Conservation (phyloP, 2,329 filamentous ascomycete genomes). For the Penicillium crustosum region DNA sequence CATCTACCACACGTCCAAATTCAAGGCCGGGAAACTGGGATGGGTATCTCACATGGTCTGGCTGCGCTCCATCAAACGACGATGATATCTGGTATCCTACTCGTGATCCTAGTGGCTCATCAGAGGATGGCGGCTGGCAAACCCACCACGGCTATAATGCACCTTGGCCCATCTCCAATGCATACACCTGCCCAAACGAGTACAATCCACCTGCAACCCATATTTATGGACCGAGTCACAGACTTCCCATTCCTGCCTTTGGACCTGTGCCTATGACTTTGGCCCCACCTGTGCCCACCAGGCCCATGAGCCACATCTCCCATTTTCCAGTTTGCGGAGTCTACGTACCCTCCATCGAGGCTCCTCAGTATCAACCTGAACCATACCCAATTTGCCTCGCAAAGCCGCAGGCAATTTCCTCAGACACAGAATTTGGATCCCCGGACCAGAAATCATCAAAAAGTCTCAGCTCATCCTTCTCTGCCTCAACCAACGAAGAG, state of each 20-base stretch:
- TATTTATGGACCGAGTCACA: neutral
- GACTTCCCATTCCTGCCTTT: neutral
- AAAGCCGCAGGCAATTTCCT: neutral
- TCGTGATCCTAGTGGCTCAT: too few relatives aligned
- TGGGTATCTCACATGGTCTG: neutral
- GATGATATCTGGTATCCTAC: neutral
- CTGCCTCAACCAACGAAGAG: neutral
- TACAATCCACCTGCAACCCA: neutral
- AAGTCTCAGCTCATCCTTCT: neutral
- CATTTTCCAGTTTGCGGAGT: neutral
- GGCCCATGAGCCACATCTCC: neutral
- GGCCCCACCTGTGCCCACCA: neutral
- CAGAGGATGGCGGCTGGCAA: neutral
- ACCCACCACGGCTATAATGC: neutral
- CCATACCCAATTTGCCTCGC: neutral
- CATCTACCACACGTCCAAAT: neutral
- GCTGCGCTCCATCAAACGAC: neutral
- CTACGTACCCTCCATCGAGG: neutral
- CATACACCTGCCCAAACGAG: neutral
- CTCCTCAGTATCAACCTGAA: too few relatives aligned
- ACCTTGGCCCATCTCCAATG: neutral
- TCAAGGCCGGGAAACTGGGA: neutral
- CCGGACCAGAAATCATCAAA: neutral
- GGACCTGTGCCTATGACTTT: neutral
- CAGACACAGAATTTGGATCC: neutral